Conservation (phyloP, 805 yeast species). For the Sugiyamaella chiloensis region DNA sequence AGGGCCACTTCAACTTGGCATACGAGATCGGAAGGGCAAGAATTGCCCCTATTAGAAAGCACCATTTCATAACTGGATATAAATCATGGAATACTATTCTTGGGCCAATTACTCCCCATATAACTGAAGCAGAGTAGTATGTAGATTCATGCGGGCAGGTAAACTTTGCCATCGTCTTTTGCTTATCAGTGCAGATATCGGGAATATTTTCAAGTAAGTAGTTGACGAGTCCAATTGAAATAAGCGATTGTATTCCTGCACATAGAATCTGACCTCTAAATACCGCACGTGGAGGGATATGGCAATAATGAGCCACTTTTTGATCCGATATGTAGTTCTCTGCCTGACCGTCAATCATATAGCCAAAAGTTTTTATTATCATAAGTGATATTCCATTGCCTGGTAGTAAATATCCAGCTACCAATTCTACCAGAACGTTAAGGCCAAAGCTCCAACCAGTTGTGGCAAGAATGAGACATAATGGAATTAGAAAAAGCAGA, state of each 20-base stretch:
- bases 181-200: constrained; percentile 29
- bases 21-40: constrained; percentile 10
- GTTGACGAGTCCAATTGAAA: constrained; percentile 31
- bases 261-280: constrained; percentile 31
- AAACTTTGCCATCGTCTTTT: constrained; percentile 31
- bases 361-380: constrained; percentile 47
- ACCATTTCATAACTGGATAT: constrained; percentile 25
- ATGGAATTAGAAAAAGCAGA: constrained; percentile 58
- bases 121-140: constrained; percentile 48
- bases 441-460: constrained; percentile 57
- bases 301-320: constrained; percentile 44
- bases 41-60: constrained; percentile 27
- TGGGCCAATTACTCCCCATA: constrained; percentile 49
- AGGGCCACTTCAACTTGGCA: background rate
- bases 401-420: constrained; percentile 63
- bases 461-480: constrained; percentile 56
- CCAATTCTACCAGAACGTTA: constrained; percentile 59
- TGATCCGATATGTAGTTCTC: constrained; percentile 55
- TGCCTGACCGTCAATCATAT: constrained; percentile 55
- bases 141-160: constrained; percentile 40
- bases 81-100: constrained; percentile 40
- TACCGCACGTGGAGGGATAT: constrained; percentile 39
- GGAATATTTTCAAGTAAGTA: constrained; percentile 32
- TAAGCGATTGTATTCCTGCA: constrained; percentile 15
- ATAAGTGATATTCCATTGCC: constrained; percentile 57